Base-by-base conservation (phyloP, 805 yeast genomes). In the Myxozyma monticola region DNA sequence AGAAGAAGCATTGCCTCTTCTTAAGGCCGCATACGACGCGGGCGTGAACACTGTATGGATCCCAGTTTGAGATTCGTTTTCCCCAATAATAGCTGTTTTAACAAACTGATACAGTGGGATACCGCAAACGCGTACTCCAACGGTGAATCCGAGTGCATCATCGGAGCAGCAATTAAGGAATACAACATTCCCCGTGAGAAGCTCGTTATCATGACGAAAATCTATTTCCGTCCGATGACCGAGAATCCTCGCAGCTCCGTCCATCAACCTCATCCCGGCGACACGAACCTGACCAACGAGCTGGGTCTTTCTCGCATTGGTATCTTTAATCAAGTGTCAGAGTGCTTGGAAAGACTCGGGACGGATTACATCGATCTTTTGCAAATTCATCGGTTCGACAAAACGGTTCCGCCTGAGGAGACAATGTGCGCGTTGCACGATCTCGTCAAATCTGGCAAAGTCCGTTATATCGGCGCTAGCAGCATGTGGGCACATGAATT, bases 381-480 rank as follows among this genome's bases (percentile, higher is more conserved):
- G 22, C 85, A 80, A 64, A 76, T 81, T 57, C 85, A 81, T 64
- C 64, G 85, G 49, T 65, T 72, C 42, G 85, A 81, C 63, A 58
- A 59, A 17, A 59, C 66, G 2, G 72, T 76, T 3, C 77, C 82
- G 25, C 70, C 71, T 48, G 71, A 71, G 41, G 85, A 81, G 59
- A 75, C 72, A 31, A 79, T 81, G 83, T 72, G 66, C 57, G 76
- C 84, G 0, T 67, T 81, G 59, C 75, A 81, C 61, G 79, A 76
- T 52, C 71, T 76, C 17, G 76, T 78, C 20, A 68, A 70, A 29
- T 48, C 58, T 26, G 83, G 83, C 15, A 61, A 67, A 25, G 71
- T 71, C 4, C 68, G 83, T 41, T 81, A 28, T 14, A 9, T 28
- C 31, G 31, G 31, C n/a, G 84, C 85, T 1, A 80, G 84, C 1